Conservation (phyloP, 495 filamentous ascomycete genomes). For the Neurospora sublineolata region DNA sequence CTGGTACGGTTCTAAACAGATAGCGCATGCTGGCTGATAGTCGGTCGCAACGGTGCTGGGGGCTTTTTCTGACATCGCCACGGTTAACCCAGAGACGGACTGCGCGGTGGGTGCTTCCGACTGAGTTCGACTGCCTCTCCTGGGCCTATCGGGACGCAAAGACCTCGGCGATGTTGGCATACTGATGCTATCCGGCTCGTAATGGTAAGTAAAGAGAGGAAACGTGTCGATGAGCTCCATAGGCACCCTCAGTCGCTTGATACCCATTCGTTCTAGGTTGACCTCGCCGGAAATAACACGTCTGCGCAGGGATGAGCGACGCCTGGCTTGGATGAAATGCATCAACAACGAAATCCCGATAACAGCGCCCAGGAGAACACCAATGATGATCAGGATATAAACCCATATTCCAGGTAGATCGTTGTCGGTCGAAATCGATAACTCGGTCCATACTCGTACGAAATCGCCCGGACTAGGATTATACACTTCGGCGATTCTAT, state of each 20-base stretch:
- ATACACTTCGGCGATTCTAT: constrained; percentile 48
- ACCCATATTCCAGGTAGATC: constrained; percentile 64
- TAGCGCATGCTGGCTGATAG: constrained; percentile 65
- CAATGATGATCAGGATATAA: constrained; percentile 71
- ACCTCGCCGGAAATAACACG: constrained; percentile 65
- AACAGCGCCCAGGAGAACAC: constrained; percentile 55
- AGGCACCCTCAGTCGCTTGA: constrained; percentile 64
- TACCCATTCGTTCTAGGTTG: constrained; percentile 67
- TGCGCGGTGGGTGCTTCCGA: background rate
- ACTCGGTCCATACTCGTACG: constrained; percentile 38
- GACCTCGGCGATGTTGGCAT: constrained; percentile 12
- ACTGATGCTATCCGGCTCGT: constrained; percentile 23
- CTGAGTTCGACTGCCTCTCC: constrained; percentile 2
- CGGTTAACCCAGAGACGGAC: background rate
- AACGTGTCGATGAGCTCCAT: constrained; percentile 53
- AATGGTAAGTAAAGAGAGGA: constrained; percentile 62
- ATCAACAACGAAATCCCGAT: constrained; percentile 55
- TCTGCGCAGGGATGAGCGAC: constrained; percentile 51
- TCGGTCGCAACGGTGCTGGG: constrained; percentile 28
- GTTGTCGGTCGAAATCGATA: constrained; percentile 26
- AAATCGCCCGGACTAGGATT: constrained; percentile 50
- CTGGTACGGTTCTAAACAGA: constrained; percentile 76
- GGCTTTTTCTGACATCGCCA: constrained; percentile 9
- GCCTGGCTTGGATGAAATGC: constrained; percentile 58
- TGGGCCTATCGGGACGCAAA: background rate